phyloP scores from a whole-genome alignment of 192 early-diverging fungal genomes.

The Backusella luteola region DNA sequence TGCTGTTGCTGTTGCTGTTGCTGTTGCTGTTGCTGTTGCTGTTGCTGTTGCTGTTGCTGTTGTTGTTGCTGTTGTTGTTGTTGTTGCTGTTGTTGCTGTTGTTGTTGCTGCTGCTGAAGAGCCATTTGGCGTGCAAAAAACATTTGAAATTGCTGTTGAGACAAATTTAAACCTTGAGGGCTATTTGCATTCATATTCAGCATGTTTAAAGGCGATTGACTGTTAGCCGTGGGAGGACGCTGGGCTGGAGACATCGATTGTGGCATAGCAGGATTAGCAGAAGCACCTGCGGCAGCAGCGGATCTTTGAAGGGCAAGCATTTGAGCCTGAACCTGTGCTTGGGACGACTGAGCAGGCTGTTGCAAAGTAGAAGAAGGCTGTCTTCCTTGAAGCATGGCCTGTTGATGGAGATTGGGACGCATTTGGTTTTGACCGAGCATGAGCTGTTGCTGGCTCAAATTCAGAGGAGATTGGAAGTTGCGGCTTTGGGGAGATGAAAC shows the following conservation, averaged over 20 bases:
- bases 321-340: constrained; percentile 30
- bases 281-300: neutral
- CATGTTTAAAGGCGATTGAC: constrained; percentile 10
- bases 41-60: constrained; percentile 6
- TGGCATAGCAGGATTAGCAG: neutral
- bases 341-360: constrained; percentile 12
- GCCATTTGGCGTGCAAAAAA: constrained; percentile 30
- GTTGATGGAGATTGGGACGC: constrained; percentile 11
- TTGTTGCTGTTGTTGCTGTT: constrained; percentile 15
- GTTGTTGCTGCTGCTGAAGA: constrained; percentile 26
- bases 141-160: constrained; percentile 27
- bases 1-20: constrained; percentile 28
- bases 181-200: constrained; percentile 14
- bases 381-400: constrained; percentile 24
- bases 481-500: constrained; percentile 7
- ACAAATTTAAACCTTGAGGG: neutral
- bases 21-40: constrained; percentile 21
- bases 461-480: constrained; percentile 16
- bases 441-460: constrained; percentile 14
- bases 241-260: neutral
- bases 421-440: constrained; percentile 30
- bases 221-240: neutral
- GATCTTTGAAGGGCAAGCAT: constrained; percentile 18
- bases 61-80: constrained; percentile 8
- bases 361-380: neutral